Conservation (phyloP, 192 early-diverging fungal species). For the Entomortierella chlamydospora region DNA sequence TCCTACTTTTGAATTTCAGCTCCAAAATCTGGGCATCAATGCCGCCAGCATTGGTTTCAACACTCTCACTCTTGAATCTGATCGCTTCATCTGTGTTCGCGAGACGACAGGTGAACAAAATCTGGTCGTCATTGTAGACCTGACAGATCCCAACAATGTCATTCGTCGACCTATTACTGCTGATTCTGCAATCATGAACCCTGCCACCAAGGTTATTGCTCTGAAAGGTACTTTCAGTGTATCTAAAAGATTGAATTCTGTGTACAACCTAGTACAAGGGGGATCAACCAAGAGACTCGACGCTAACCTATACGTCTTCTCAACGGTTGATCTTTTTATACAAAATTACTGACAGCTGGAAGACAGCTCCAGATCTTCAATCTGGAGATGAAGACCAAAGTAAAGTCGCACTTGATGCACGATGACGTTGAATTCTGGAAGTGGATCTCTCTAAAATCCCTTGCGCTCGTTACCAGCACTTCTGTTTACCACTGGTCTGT, state of each 20-base stretch:
- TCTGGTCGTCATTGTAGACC: conserved; percentile 95
- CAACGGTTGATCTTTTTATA: too few relatives aligned
- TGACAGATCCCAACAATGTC: conserved; percentile 85
- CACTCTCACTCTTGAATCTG: conserved; percentile 97
- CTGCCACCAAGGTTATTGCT: conserved; percentile 91
- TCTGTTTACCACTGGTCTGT: conserved; percentile 98
- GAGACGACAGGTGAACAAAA: conserved; percentile 76
- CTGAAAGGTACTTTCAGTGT: conserved; percentile 80
- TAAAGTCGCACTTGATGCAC: conserved; percentile 92
- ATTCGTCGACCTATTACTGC: conserved; percentile 94
- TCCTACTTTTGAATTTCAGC: conserved; percentile 62
- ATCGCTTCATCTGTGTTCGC: conserved; percentile 97
- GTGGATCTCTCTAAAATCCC: conserved; percentile 88
- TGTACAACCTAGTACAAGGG: too few relatives aligned
- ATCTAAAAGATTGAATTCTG: neutral
- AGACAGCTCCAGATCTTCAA: conserved; percentile 98
- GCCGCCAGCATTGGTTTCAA: conserved; percentile 95
- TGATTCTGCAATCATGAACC: conserved; percentile 99
- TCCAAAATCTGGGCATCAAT: conserved; percentile 91
- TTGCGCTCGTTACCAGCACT: conserved; percentile 90
- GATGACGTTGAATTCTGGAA: conserved; percentile 94
- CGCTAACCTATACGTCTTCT: too few relatives aligned
- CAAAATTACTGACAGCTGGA: conserved; percentile 65
- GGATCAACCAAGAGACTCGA: too few relatives aligned
- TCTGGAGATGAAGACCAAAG: conserved; percentile 93